Evolutionary conservation across 805 yeast genomes (phyloP).

Genomic region (Babjeviella inositovora): DNA sequence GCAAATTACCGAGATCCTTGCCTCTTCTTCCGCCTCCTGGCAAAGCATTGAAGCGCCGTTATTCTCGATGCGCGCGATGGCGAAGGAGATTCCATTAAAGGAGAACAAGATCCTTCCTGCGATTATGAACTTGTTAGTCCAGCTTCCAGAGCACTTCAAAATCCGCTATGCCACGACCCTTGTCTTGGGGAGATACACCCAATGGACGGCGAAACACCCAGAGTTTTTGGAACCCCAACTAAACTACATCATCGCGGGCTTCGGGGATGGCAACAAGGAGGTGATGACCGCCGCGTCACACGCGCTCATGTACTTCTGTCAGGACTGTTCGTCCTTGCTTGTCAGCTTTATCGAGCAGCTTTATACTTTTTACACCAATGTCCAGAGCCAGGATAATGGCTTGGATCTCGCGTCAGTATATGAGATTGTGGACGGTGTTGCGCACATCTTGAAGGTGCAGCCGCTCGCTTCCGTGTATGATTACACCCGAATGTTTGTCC

Average conservation of each 20-base stretch:
- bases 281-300: slow-evolving; percentile 79
- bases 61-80: slow-evolving; percentile 87
- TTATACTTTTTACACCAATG: slow-evolving; percentile 50
- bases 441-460: slow-evolving; percentile 59
- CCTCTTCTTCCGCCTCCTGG: slow-evolving; percentile 32
- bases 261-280: slow-evolving; percentile 21
- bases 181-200: slow-evolving; percentile 90
- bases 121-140: slow-evolving; percentile 52
- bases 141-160: slow-evolving; percentile 72
- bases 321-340: slow-evolving; percentile 65
- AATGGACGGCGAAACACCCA: slow-evolving; percentile 86
- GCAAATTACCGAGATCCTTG: slow-evolving; percentile 27
- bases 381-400: slow-evolving; percentile 23
- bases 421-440: slow-evolving; percentile 81
- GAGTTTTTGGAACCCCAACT: slow-evolving; percentile 70
- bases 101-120: slow-evolving; percentile 61
- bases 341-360: slow-evolving; percentile 60
- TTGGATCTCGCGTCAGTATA: slow-evolving; percentile 56
- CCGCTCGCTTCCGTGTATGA: slow-evolving; percentile 29
- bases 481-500: slow-evolving; percentile 45
- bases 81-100: slow-evolving; percentile 60
- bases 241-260: slow-evolving; percentile 70
- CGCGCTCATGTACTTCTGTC: slow-evolving; percentile 87
- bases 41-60: slow-evolving; percentile 82
- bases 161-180: slow-evolving; percentile 86